Evolutionary conservation across 1,284 basidiomycete genomes (phyloP).

Genomic region (Cutaneotrichosporon sp.): DNA sequence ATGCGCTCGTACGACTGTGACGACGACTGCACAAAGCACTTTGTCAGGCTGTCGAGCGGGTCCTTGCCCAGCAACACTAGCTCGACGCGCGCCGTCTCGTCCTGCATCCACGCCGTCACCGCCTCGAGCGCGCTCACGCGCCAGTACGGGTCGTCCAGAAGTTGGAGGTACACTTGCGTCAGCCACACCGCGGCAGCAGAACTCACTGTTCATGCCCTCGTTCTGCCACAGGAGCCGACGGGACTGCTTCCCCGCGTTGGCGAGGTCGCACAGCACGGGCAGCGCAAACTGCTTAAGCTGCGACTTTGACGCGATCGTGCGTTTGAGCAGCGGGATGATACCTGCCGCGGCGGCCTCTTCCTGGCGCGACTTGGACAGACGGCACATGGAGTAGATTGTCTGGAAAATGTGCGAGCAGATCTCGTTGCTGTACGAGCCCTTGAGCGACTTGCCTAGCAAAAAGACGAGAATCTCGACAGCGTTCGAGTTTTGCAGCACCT

Average conservation of each 20-base stretch:
- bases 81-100: slow-evolving; percentile 89
- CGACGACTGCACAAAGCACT: slow-evolving; percentile 80
- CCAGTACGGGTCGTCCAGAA: slow-evolving; percentile 91
- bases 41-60: slow-evolving; percentile 67
- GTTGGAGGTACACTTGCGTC: slow-evolving; percentile 65
- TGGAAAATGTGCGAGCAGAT: slow-evolving; percentile 77
- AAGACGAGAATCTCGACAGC: slow-evolving; percentile 83
- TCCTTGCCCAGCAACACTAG: slow-evolving; percentile 69
- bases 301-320: slow-evolving; percentile 77
- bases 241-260: slow-evolving; percentile 86
- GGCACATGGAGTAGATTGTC: slow-evolving; percentile 88
- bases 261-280: slow-evolving; percentile 91
- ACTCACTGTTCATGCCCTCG: slow-evolving; percentile 59
- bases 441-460: slow-evolving; percentile 73
- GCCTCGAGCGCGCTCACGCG: slow-evolving; percentile 89
- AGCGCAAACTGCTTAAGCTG: slow-evolving; percentile 94
- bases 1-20: slow-evolving; percentile 91
- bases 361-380: slow-evolving; percentile 87
- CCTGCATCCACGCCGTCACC: slow-evolving; percentile 87
- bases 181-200: slow-evolving; percentile 7
- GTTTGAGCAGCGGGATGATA: slow-evolving; percentile 83
- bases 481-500: slow-evolving; percentile 92
- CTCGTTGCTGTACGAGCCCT: slow-evolving; percentile 77
- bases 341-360: slow-evolving; percentile 95
- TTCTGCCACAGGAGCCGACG: slow-evolving; percentile 82